phyloP scores from a whole-genome alignment of 2,329 filamentous ascomycete genomes.

The Zarea fungicola region DNA sequence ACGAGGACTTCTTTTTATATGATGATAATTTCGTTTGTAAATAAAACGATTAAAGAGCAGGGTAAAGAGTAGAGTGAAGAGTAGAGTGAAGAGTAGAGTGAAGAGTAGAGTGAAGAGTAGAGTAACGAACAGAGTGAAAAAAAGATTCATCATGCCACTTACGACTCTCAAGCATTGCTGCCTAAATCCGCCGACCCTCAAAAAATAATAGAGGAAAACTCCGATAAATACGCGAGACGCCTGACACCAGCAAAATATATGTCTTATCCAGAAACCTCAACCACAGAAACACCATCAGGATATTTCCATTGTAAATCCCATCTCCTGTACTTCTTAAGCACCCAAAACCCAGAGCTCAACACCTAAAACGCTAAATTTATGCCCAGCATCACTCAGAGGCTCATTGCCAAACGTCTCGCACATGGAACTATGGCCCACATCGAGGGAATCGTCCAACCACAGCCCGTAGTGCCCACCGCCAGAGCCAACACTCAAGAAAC shows the following conservation, averaged over 20 bases:
- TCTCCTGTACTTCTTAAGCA: conserved; percentile 21
- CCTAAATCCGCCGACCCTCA: not conserved
- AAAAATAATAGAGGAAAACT: no score
- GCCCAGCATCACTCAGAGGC: conserved; percentile 83
- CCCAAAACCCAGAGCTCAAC: conserved; percentile 94
- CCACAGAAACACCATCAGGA: not conserved
- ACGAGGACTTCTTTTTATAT: not conserved
- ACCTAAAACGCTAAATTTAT: conserved; percentile 84
- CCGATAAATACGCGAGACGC: no score
- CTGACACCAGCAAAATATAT: not conserved
- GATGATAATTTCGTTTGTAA: not conserved
- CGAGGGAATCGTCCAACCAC: conserved; percentile 84
- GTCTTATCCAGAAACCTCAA: not conserved
- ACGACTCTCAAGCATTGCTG: no score
- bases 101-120: conserved; percentile 7
- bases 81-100: not conserved
- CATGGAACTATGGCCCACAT: conserved; percentile 73
- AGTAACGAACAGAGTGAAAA: no score
- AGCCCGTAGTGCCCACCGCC: conserved; percentile 87
- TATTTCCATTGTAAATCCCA: not conserved
- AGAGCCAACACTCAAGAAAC: conserved; percentile 81
- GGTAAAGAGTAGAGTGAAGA: conserved; percentile 2
- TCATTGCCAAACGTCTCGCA: conserved; percentile 96
- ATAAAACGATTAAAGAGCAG: not conserved
- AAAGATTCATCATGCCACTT: not conserved